A percentile compares a stretch with the other conserved stretches of the same genome.
phyloP scores from a whole-genome alignment of 2,329 filamentous ascomycete genomes.

The Fusarium napiforme region DNA sequence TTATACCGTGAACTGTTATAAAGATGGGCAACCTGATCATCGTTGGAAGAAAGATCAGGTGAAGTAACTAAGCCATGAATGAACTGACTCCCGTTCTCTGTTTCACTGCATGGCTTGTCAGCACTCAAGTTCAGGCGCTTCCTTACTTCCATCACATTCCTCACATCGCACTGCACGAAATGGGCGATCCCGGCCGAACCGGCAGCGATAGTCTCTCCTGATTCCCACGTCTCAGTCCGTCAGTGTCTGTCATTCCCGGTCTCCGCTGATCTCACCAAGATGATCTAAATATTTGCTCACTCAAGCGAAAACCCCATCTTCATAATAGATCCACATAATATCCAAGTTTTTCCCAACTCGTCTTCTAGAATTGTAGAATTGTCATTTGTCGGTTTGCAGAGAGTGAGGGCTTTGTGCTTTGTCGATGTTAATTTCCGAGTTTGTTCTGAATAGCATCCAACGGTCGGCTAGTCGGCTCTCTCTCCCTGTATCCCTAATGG shows the following conservation, averaged over 20 bases:
- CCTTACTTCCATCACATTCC: constrained; percentile 31
- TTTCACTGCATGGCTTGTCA: constrained; percentile 13
- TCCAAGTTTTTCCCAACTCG: constrained; percentile 22
- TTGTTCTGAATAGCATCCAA: neutral
- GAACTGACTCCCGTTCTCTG: neutral
- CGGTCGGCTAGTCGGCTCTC: neutral
- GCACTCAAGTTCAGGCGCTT: neutral
- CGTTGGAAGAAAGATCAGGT: neutral
- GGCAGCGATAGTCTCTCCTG: constrained; percentile 1
- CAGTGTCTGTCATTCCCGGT: neutral
- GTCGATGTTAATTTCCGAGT: neutral
- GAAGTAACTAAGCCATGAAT: neutral
- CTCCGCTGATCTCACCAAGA: constrained; percentile 18
- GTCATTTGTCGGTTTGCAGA: neutral
- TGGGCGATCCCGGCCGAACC: constrained; percentile 33
- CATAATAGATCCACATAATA: constrained; percentile 28
- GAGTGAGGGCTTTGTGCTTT: neutral
- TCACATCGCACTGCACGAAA: constrained; percentile 9
- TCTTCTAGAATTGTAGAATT: constrained; percentile 1
- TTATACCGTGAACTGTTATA: neutral
- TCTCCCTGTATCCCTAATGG: neutral
- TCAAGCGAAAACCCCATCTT: constrained; percentile 12
- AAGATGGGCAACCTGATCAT: neutral
- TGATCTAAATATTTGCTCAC: constrained; percentile 20
- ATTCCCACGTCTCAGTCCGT: neutral